Conservation (phyloP, 139 green algal species). For the Volvox reticuliferus region DNA sequence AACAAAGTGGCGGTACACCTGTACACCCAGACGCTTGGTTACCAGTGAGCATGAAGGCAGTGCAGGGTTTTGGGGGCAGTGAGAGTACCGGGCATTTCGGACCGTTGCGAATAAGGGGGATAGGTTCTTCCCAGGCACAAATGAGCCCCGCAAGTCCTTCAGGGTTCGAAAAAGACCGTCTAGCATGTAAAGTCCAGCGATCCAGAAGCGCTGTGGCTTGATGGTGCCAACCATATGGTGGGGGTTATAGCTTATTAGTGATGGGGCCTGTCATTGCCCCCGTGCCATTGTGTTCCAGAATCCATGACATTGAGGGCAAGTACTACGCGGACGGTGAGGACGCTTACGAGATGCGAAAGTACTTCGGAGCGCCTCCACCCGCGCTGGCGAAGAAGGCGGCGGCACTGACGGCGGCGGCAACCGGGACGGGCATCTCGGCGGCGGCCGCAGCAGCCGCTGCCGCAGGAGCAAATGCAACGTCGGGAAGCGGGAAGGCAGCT, state of each 20-base stretch:
- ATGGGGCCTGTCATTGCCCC: too few relatives aligned
- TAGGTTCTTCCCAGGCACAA: too few relatives aligned
- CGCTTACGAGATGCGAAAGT: slow-evolving; percentile 97
- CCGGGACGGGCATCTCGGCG: background rate
- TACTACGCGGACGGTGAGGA: slow-evolving; percentile 99
- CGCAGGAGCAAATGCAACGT: background rate
- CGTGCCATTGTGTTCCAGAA: slow-evolving; percentile 63
- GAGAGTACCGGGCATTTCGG: too few relatives aligned
- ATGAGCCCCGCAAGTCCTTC: too few relatives aligned
- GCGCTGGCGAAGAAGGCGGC: slow-evolving; percentile 31
- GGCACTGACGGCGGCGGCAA: slow-evolving; percentile 22
- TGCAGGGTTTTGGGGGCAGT: too few relatives aligned
- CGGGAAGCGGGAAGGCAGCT: background rate
- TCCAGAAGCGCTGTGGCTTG: too few relatives aligned
- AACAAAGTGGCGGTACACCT: slow-evolving; percentile 97
- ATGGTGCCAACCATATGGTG: too few relatives aligned
- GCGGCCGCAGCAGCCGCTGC: background rate
- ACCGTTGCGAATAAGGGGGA: too few relatives aligned
- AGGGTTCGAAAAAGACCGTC: too few relatives aligned
- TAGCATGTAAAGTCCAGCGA: too few relatives aligned
- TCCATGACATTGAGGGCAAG: slow-evolving; percentile 94
- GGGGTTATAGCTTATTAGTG: too few relatives aligned
- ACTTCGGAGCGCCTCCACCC: slow-evolving; percentile 45
- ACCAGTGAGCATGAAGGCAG: slow-evolving; percentile 75
- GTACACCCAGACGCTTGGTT: slow-evolving; percentile 95